Conservation (phyloP, 768 basidiomycete species). For the Suillus placidus region DNA sequence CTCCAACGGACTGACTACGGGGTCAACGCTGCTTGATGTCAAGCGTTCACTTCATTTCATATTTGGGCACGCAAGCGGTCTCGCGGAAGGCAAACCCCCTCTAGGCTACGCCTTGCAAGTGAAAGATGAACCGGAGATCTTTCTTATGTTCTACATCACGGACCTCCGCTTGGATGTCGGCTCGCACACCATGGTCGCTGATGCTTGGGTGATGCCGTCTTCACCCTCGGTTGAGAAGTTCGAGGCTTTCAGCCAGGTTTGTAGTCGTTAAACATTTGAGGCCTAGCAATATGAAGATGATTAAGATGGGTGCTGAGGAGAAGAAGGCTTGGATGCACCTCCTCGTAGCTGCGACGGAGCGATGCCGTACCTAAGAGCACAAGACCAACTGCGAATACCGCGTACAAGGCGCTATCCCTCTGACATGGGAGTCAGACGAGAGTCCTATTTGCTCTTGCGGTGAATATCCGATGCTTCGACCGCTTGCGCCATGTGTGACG, state of each 20-base stretch:
- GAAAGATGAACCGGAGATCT: conserved; percentile 14
- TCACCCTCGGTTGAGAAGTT: conserved; percentile 7
- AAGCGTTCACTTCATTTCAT: conserved; percentile 37
- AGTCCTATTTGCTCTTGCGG: conserved; percentile 58
- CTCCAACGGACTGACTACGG: conserved; percentile 15
- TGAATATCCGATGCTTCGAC: conserved; percentile 37
- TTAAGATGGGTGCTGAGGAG: conserved; percentile 36
- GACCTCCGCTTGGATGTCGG: conserved; percentile 49
- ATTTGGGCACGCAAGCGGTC: conserved; percentile 30
- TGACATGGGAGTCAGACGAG: conserved; percentile 39
- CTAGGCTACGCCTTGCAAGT: conserved; percentile 23
- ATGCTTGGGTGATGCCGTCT: conserved; percentile 50
- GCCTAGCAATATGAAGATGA: conserved; percentile 6
- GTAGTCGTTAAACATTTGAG: not conserved
- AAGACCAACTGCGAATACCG: conserved; percentile 50
- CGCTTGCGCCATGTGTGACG: conserved; percentile 47
- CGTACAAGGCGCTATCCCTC: conserved; percentile 38
- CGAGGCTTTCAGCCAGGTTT: not conserved
- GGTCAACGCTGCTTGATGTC: conserved; percentile 28
- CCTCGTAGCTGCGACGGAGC: conserved; percentile 52
- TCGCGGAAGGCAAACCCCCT: conserved; percentile 17
- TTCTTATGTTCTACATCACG: conserved; percentile 51
- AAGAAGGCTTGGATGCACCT: conserved; percentile 51
- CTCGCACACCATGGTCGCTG: conserved; percentile 53
- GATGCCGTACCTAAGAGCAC: conserved; percentile 58